phyloP scores from a whole-genome alignment of 768 basidiomycete species.

The Cubamyces lactineus region DNA sequence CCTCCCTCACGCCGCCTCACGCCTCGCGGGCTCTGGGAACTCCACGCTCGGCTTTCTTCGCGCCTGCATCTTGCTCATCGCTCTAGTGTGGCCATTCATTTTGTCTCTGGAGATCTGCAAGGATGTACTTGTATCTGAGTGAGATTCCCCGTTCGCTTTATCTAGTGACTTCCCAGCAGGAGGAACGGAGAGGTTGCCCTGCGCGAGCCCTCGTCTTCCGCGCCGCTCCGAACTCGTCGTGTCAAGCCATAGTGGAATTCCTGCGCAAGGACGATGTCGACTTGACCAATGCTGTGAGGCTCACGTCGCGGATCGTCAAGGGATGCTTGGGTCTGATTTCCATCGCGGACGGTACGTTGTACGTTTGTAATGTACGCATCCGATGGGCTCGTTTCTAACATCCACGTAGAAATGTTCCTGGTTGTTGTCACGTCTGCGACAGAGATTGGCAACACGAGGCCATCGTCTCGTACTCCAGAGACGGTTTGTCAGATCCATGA shows the following conservation, averaged over 20 bases:
- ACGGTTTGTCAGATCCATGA: constrained; percentile 83
- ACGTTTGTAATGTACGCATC: not conserved
- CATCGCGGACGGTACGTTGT: constrained; percentile 62
- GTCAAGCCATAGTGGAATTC: constrained; percentile 87
- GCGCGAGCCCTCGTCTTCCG: constrained; percentile 73
- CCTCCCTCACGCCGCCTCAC: no score
- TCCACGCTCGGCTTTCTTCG: not conserved
- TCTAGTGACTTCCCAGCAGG: constrained; percentile 70
- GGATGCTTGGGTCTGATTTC: constrained; percentile 85
- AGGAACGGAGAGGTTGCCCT: constrained; percentile 64
- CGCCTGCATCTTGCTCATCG: not conserved
- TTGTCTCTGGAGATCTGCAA: not conserved
- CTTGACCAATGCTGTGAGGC: constrained; percentile 58
- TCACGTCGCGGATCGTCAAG: constrained; percentile 75
- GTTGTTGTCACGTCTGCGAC: constrained; percentile 78
- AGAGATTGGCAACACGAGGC: constrained; percentile 72
- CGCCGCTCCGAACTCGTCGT: constrained; percentile 49
- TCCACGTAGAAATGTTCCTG: constrained; percentile 70
- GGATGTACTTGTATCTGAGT: constrained; percentile 76
- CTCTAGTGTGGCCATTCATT: not conserved
- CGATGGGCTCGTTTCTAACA: not conserved
- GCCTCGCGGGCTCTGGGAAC: no score
- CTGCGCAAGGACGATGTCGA: constrained; percentile 74
- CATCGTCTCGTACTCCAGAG: constrained; percentile 59
- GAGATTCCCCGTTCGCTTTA: constrained; percentile 72